phyloP scores from a whole-genome alignment of 192 early-diverging fungal species.

The Mortierella antarctica region DNA sequence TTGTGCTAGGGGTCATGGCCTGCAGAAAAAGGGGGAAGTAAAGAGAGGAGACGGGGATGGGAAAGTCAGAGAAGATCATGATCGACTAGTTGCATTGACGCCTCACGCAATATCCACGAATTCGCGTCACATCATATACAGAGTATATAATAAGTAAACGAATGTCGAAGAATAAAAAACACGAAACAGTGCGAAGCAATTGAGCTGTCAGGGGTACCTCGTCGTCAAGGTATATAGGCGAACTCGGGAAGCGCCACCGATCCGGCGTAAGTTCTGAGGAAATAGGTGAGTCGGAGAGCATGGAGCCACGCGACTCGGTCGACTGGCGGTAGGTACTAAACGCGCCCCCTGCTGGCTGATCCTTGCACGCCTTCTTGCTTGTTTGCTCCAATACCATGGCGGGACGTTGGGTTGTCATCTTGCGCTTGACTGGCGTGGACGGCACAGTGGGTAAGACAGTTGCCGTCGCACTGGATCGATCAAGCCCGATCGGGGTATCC shows the following conservation, averaged over 20 bases:
- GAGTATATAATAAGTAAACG: too few species aligned
- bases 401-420: conserved; percentile 4
- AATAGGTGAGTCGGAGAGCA: neutral
- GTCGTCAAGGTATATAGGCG: neutral
- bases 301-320: neutral
- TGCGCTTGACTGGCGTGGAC: neutral
- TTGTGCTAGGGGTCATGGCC: neutral
- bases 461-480: neutral
- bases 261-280: conserved; percentile 2
- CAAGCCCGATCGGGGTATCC: conserved; percentile 3
- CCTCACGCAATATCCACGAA: too few species aligned
- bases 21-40: neutral
- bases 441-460: neutral
- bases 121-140: too few species aligned
- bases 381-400: conserved; percentile 4
- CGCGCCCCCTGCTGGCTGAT: neutral
- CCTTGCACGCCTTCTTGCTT: conserved; percentile 16
- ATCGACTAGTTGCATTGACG: too few species aligned
- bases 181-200: neutral
- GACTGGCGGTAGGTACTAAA: neutral
- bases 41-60: neutral
- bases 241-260: conserved; percentile 4
- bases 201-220: conserved; percentile 1
- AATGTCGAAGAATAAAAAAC: too few species aligned
- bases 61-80: too few species aligned